Percentiles rank a stretch among this genome's conserved stretches.
Conservation (phyloP, 2,329 filamentous ascomycete species). For the Pyricularia sp. region DNA sequence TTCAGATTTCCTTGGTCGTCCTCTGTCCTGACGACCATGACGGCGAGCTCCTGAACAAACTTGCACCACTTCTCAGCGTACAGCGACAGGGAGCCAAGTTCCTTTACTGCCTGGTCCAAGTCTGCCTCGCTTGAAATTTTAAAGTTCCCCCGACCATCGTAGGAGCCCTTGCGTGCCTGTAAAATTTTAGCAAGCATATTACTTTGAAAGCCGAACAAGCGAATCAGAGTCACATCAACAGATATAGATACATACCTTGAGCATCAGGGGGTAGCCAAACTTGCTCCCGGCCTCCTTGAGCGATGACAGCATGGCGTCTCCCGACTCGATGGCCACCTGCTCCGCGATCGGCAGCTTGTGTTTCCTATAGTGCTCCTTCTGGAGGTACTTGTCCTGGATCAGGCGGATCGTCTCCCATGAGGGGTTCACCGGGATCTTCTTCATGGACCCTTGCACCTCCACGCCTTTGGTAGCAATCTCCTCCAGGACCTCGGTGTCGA, state of each 20-base stretch:
- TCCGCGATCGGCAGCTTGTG: constrained; percentile 64
- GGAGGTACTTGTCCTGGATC: constrained; percentile 89
- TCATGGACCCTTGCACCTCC: constrained; percentile 34
- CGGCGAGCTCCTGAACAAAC: constrained; percentile 79
- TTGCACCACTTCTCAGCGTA: constrained; percentile 88
- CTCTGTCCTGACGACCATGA: constrained; percentile 90
- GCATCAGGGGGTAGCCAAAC: constrained; percentile 80
- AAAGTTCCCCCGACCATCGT: constrained; percentile 73
- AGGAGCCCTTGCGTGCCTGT: constrained; percentile 68
- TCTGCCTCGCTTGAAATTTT: constrained; percentile 36
- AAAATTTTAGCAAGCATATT: not conserved
- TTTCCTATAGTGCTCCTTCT: constrained; percentile 70
- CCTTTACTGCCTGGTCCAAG: constrained; percentile 54
- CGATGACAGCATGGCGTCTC: constrained; percentile 45
- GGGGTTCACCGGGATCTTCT: constrained; percentile 59
- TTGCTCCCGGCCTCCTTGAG: constrained; percentile 52
- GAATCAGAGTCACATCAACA: not conserved
- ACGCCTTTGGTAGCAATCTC: constrained; percentile 63
- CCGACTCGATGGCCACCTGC: constrained; percentile 52
- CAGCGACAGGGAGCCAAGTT: constrained; percentile 60
- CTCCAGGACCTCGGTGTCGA: constrained; percentile 82
- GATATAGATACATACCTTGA: constrained; percentile 44
- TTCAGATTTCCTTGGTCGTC: constrained; percentile 45
- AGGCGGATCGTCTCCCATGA: constrained; percentile 78
- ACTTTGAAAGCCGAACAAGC: not conserved